These are phyloP conservation scores for Chenopodium formosanum DNA, from an alignment of 148 eudicot genomes.

Conservation along the genomic window DNA sequence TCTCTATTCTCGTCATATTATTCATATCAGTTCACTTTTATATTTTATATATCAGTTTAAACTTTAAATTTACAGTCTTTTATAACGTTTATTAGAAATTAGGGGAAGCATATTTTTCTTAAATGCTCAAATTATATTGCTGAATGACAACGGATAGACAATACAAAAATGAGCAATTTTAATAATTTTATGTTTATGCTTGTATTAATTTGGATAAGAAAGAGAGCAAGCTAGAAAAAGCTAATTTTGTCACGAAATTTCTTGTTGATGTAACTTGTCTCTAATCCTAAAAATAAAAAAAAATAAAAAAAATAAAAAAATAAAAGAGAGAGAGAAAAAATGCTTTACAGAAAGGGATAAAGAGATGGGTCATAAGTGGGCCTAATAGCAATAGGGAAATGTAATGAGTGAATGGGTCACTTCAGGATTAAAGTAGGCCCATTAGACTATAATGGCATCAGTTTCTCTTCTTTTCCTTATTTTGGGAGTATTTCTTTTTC, in stretches of 20 bases:
- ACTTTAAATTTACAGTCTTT: too few relatives aligned
- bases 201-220: background rate
- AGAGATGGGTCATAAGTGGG: conserved; percentile 19
- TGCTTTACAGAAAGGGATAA: conserved; percentile 14
- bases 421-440: conserved; percentile 28
- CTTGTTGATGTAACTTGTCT: conserved; percentile 18
- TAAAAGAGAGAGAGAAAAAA: background rate
- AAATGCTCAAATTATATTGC: too few relatives aligned
- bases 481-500: conserved; percentile 13
- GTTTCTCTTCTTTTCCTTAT: conserved; percentile 15
- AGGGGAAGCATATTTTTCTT: too few relatives aligned
- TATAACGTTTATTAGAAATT: too few relatives aligned
- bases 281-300: background rate
- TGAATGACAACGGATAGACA: too few relatives aligned
- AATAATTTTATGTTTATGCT: background rate
- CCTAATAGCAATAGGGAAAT: conserved; percentile 17
- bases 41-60: too few relatives aligned
- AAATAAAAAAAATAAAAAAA: background rate
- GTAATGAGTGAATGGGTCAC: conserved; percentile 28
- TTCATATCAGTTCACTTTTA: too few relatives aligned
- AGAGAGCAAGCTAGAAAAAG: background rate
- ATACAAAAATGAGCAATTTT: background rate
- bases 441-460: conserved; percentile 3
- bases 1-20: too few relatives aligned
- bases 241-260: conserved; percentile 20